Conservation (phyloP, 1,284 basidiomycete genomes). For the Leucoagaricus sp. region DNA sequence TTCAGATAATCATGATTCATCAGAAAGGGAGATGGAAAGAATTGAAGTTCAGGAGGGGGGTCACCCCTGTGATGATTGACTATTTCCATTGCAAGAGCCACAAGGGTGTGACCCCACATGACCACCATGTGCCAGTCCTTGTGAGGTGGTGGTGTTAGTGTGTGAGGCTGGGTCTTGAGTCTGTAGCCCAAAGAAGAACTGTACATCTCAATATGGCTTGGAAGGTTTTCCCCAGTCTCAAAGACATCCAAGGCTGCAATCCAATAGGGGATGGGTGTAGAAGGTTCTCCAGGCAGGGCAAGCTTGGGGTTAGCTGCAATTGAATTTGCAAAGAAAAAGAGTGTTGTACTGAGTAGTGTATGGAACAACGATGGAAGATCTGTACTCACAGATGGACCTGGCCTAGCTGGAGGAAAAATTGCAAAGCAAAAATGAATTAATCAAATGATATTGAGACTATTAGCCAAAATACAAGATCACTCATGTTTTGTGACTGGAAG, state of each 20-base stretch:
- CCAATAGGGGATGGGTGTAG: constrained; percentile 55
- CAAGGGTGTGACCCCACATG: constrained; percentile 62
- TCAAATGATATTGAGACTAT: neutral
- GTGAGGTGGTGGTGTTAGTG: neutral
- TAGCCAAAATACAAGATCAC: neutral
- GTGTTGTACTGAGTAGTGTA: constrained; percentile 59
- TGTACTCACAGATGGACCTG: constrained; percentile 30
- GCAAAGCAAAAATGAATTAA: neutral
- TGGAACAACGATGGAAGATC: constrained; percentile 66
- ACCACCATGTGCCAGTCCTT: constrained; percentile 72
- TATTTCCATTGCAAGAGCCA: constrained; percentile 56
- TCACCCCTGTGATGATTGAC: constrained; percentile 27
- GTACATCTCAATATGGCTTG: constrained; percentile 42
- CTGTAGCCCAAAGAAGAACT: constrained; percentile 22
- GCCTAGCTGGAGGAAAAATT: neutral
- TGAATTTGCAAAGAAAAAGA: constrained; percentile 62
- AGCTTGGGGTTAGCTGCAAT: constrained; percentile 51
- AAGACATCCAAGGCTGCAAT: constrained; percentile 66
- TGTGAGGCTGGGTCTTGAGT: neutral
- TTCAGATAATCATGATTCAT: constrained; percentile 13
- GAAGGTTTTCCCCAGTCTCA: constrained; percentile 62
- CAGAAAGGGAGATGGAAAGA: constrained; percentile 19
- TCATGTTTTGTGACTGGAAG: neutral
- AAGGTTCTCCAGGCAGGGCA: constrained; percentile 55
- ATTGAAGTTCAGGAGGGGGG: constrained; percentile 18